A percentile compares a stretch with the other conserved stretches of the same genome.
phyloP scores from a whole-genome alignment of 1,284 basidiomycete species.

The Coriolopsis trogii region DNA sequence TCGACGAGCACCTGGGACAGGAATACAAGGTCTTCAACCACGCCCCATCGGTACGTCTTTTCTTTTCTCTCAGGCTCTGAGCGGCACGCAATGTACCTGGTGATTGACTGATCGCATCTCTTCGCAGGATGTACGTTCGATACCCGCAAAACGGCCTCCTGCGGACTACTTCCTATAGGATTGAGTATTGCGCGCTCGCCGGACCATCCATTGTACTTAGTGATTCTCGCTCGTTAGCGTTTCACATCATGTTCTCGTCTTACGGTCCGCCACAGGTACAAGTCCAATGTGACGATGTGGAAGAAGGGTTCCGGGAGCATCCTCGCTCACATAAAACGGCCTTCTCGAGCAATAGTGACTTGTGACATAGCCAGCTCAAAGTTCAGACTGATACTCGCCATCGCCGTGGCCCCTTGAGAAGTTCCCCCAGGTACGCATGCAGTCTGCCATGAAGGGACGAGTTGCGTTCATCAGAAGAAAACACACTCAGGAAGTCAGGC shows the following conservation, averaged over 20 bases:
- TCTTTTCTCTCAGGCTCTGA: conserved; percentile 11
- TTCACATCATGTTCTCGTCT: background rate
- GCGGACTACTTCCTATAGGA: conserved; percentile 78
- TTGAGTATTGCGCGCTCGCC: background rate
- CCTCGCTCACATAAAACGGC: no score
- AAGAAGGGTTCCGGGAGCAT: no score
- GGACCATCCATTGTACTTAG: background rate
- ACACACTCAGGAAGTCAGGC: no score
- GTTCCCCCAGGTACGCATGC: no score
- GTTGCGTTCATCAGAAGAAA: no score
- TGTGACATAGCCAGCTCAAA: no score
- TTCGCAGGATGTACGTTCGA: conserved; percentile 79
- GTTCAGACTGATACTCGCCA: no score
- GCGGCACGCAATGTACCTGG: conserved; percentile 32
- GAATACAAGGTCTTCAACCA: conserved; percentile 91
- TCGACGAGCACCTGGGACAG: conserved; percentile 89
- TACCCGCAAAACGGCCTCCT: conserved; percentile 88
- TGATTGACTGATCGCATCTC: conserved; percentile 15
- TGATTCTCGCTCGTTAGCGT: background rate
- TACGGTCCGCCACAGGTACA: no score
- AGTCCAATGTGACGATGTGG: no score
- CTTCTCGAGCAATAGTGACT: no score
- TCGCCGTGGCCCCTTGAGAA: no score
- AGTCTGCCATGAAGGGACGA: no score
- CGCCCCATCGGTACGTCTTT: conserved; percentile 64